Evolutionary conservation across 2,329 filamentous ascomycete species (phyloP).

Genomic region (Harringtonia aguacate): DNA sequence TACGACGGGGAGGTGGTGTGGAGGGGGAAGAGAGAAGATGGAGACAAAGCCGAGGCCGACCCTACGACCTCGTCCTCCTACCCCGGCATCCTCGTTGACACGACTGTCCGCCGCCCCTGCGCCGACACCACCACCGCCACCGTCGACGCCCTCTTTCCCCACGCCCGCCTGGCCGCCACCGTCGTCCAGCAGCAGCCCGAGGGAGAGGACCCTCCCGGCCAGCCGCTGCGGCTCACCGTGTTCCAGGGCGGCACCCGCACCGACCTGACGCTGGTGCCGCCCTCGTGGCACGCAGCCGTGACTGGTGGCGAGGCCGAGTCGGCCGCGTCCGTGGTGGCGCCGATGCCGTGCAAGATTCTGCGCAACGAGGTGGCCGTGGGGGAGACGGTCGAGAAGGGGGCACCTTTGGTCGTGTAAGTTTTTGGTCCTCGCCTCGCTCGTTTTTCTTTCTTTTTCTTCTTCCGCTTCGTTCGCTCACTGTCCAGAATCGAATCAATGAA

Average conservation of each 20-base stretch:
- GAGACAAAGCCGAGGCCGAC: constrained; percentile 14
- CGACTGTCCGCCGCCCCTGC: constrained; percentile 1
- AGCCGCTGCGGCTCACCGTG: constrained; percentile 51
- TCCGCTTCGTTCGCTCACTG: constrained; percentile 15
- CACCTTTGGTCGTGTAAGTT: constrained; percentile 73
- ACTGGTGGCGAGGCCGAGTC: constrained; percentile 58
- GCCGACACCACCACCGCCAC: constrained; percentile 14
- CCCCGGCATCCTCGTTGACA: constrained; percentile 19
- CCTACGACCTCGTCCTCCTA: constrained; percentile 35
- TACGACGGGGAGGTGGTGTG: constrained; percentile 36
- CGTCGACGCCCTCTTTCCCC: constrained; percentile 69
- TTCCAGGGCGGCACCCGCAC: constrained; percentile 62
- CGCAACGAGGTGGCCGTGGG: constrained; percentile 81
- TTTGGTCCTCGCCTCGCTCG: background rate
- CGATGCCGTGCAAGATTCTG: constrained; percentile 96
- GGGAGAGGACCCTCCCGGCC: constrained; percentile 17
- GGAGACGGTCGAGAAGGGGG: constrained; percentile 71
- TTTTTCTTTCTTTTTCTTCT: constrained; percentile 12
- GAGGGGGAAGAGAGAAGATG: constrained; percentile 12
- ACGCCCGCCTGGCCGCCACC: constrained; percentile 69
- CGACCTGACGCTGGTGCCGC: constrained; percentile 45
- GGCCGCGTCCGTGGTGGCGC: constrained; percentile 73
- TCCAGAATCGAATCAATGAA: constrained; percentile 74
- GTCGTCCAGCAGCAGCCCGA: constrained; percentile 46
- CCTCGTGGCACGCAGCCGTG: constrained; percentile 79